Evolutionary conservation across 2,329 filamentous ascomycete genomes (phyloP), one percentile per base, ranked within the genome.

Genomic region (Pleomassaria siparia): DNA sequence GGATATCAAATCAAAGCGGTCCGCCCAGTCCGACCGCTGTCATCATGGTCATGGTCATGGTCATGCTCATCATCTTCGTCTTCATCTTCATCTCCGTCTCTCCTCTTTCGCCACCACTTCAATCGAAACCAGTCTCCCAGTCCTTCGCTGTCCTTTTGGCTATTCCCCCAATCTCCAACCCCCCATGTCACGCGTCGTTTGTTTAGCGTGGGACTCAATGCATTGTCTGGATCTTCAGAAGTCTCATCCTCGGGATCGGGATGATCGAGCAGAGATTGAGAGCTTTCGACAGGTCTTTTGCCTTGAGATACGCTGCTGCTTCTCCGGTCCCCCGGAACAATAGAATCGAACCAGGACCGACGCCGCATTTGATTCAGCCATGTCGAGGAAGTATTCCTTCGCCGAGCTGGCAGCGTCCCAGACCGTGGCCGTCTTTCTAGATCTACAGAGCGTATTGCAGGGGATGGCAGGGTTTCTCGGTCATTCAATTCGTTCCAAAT

Each of bases 401-500:
- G 55, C 16, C 63, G 57, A 22, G 53, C 41, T 11, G 64, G 62
- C 16, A 70, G 37, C 0, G 66, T 70, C 4, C 68, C 66, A n/a
- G 65, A 66, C 43, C 67, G 56, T 15, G 63, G 64, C 36, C 64
- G 55, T 29, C 60, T 56, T 25, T 65, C 63, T 21, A 64, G 35
- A 36, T 69, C 64, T n/a, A 50, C 55, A 2, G 66, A 69, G 44
- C 58, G 63, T 46, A 57, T 54, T 11, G 58, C 54, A 26, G 63
- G 64, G 10, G 64, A 66, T 10, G 59, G 60, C 0, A 64, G 25
- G 18, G 56, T 55, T 13, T 68, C 64, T 39, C 64, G 57, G 59
- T 95, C 91, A 63, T 94, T 86, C 12, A 96, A 78, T 66, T 95
- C 90, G 46, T 85, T 88, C 91, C 90, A 95, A 25, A 95, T 94